Evolutionary conservation across 2,329 filamentous ascomycete genomes (phyloP).

Genomic region (Lasiodiplodia sp.): DNA sequence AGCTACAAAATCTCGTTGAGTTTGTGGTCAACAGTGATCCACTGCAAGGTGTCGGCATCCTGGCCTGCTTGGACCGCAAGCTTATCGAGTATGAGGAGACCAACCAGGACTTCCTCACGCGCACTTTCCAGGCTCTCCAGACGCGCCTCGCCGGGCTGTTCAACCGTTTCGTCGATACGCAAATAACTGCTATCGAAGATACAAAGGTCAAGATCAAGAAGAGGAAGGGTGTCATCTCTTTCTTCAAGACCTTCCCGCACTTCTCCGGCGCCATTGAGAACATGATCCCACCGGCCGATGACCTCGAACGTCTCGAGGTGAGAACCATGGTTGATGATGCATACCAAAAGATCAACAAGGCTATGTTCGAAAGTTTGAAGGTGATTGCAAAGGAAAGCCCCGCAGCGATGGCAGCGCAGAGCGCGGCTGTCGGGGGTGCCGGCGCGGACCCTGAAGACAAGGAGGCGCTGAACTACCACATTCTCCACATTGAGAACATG

Average conservation of each 20-base stretch:
- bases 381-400: conserved; percentile 83
- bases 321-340: conserved; percentile 83
- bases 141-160: conserved; percentile 77
- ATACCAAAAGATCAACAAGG: conserved; percentile 86
- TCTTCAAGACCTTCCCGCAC: conserved; percentile 90
- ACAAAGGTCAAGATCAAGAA: conserved; percentile 99
- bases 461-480: conserved; percentile 95
- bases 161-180: conserved; percentile 89
- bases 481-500: conserved; percentile 98
- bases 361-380: conserved; percentile 97
- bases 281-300: conserved; percentile 67
- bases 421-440: conserved; percentile 44
- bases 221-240: conserved; percentile 93
- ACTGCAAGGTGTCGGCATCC: conserved; percentile 88
- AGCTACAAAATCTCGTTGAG: conserved; percentile 80
- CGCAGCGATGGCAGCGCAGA: conserved; percentile 59
- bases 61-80: conserved; percentile 81
- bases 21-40: conserved; percentile 84
- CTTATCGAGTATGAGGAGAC: conserved; percentile 82
- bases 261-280: conserved; percentile 86
- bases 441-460: conserved; percentile 79
- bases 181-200: conserved; percentile 94
- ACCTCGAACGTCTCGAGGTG: conserved; percentile 64
- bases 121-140: conserved; percentile 80
- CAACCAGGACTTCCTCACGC: conserved; percentile 90